Percentiles rank a stretch among this genome's conserved stretches.
Evolutionary conservation across 1,284 basidiomycete genomes (phyloP).

Genomic region (Mixia osmundae): DNA sequence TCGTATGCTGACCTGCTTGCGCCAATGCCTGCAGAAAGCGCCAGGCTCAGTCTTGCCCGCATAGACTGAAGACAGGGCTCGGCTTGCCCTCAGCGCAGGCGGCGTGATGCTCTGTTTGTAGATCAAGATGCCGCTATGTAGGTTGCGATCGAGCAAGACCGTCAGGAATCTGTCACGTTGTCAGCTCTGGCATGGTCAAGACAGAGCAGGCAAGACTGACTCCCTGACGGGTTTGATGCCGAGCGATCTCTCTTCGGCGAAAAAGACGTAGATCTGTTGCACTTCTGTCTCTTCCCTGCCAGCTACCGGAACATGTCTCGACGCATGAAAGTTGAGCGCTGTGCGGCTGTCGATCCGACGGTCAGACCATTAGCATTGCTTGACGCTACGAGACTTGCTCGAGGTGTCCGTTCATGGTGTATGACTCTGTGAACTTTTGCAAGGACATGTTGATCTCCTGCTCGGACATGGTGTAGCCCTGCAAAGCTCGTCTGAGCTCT

Average conservation of each 20-base stretch:
- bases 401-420: slow-evolving; percentile 27
- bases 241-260: slow-evolving; percentile 74
- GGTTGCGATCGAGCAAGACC: slow-evolving; percentile 70
- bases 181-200: not conserved
- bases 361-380: not conserved
- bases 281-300: slow-evolving; percentile 36
- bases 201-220: slow-evolving; percentile 29
- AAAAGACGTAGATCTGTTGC: slow-evolving; percentile 82
- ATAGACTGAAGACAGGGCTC: not conserved
- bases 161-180: slow-evolving; percentile 39
- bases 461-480: slow-evolving; percentile 37
- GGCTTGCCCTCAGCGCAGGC: slow-evolving; percentile 65
- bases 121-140: slow-evolving; percentile 78
- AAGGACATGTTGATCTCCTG: slow-evolving; percentile 76
- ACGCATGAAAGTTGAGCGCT: slow-evolving; percentile 62
- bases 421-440: slow-evolving; percentile 40
- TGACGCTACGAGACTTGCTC: slow-evolving; percentile 17
- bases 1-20: slow-evolving; percentile 20
- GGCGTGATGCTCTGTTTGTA: slow-evolving; percentile 92
- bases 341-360: slow-evolving; percentile 37
- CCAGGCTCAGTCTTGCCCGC: not conserved
- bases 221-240: slow-evolving; percentile 89
- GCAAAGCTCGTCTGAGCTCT: not conserved
- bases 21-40: not conserved
- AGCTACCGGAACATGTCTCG: too few species aligned